A percentile compares a stretch with the other conserved stretches of the same genome.
These are phyloP conservation scores for Vitis hybrid DNA, from an alignment of 177 flowering plant species.

Conservation along the genomic window DNA sequence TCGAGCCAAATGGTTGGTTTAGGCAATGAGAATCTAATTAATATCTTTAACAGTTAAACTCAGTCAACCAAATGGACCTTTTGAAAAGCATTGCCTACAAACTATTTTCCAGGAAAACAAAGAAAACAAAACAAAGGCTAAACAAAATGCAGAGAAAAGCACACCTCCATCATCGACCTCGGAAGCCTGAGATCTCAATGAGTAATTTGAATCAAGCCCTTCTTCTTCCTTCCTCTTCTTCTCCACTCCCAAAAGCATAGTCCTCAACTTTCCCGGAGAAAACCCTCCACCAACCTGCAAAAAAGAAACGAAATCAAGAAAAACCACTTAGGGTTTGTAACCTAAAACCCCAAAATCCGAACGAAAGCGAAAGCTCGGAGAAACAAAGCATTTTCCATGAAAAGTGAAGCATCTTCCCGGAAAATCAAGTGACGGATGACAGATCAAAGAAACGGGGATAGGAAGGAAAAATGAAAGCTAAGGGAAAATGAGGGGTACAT, in stretches of 20 bases:
- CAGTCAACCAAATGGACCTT: too few relatives aligned
- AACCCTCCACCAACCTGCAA: slow-evolving; percentile 49
- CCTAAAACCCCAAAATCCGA: neutral
- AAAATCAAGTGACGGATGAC: neutral
- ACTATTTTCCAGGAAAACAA: neutral
- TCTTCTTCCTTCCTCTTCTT: slow-evolving; percentile 64
- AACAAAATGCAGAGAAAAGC: neutral
- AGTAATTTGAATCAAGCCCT: slow-evolving; percentile 44
- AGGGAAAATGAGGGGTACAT: slow-evolving; percentile 1
- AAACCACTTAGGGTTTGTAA: neutral
- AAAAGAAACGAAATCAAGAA: neutral
- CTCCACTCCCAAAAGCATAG: slow-evolving; percentile 65
- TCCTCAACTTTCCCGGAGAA: slow-evolving; percentile 77
- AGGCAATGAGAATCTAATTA: too few relatives aligned
- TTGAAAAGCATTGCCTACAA: too few relatives aligned
- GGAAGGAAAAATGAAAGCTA: neutral
- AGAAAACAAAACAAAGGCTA: neutral
- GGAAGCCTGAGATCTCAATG: slow-evolving; percentile 43
- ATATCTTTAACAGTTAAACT: too few relatives aligned
- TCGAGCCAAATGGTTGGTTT: too few relatives aligned
- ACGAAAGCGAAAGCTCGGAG: slow-evolving; percentile 4
- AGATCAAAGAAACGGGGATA: neutral
- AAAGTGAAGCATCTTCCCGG: neutral
- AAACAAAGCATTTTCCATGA: slow-evolving; percentile 13
- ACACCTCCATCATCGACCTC: slow-evolving; percentile 54